Percentiles rank a stretch among this genome's conserved stretches.
Evolutionary conservation across 2,329 filamentous ascomycete species (phyloP).

Genomic region (Nemania bipapillata): DNA sequence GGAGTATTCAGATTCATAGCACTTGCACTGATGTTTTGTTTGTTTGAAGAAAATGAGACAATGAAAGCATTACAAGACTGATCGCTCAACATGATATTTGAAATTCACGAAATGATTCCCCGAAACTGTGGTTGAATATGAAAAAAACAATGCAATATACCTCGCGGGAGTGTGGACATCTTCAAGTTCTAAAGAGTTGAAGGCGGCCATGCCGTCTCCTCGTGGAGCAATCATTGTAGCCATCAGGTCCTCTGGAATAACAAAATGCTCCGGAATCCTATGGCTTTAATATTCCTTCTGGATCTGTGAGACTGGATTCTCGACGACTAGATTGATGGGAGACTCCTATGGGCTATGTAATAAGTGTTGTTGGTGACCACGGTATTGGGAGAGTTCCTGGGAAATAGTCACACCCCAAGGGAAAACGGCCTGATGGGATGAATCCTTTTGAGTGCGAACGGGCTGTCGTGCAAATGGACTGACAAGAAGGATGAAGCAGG

Average conservation of each 20-base stretch:
- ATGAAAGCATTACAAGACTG: conserved; percentile 50
- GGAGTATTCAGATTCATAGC: conserved; percentile 33
- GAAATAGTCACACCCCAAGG: conserved; percentile 46
- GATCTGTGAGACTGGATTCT: conserved; percentile 48
- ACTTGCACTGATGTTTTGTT: conserved; percentile 47
- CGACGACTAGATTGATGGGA: conserved; percentile 36
- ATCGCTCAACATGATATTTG: conserved; percentile 51
- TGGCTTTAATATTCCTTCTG: conserved; percentile 50
- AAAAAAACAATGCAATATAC: conserved; percentile 68
- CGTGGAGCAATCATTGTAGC: conserved; percentile 62
- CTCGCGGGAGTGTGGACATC: conserved; percentile 70
- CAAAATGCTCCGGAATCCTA: conserved; percentile 53
- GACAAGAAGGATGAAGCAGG: conserved; percentile 10
- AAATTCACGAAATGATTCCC: conserved; percentile 48
- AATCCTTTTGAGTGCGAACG: conserved; percentile 21
- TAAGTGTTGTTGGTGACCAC: conserved; percentile 40
- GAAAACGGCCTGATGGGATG: conserved; percentile 35
- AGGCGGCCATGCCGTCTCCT: conserved; percentile 64
- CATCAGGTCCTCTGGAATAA: conserved; percentile 59
- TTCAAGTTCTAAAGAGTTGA: conserved; percentile 66
- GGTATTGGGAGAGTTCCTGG: conserved; percentile 39
- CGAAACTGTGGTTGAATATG: conserved; percentile 56
- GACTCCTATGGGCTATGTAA: conserved; percentile 35
- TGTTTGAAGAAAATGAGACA: conserved; percentile 38
- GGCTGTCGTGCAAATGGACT: conserved; percentile 34